Base-by-base conservation (phyloP, 306 rosid species). In the Cercis canadensis region DNA sequence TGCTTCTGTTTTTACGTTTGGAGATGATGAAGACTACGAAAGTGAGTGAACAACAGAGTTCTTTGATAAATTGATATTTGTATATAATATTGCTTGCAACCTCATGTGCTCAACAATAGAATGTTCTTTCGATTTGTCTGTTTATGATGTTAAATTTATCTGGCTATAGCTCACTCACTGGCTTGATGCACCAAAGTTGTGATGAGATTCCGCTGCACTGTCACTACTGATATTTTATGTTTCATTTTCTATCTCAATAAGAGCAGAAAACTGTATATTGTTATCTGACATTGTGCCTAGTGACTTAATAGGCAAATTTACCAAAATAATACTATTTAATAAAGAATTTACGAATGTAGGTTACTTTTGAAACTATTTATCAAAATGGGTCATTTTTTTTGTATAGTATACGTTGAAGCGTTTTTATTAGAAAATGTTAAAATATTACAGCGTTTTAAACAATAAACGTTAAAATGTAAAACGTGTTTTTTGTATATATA, bases 21-120 rank as follows among this genome's bases (percentile, higher is more conserved):
- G 99, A 52, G 97, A 95, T 29, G 99, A 94, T 0, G 99, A 95
- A 65, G 99, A 95, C 81, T 91, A 84, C 5, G 97, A 91, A 78
- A 95, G 96, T 65, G 99, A 92, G 76, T 90, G 80, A 84, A 78
- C 52, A 50, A 19, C 67, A 51, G 46, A n/a, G n/a, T n/a, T 62
- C 46, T 34, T 43, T 39, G 18, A 54, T 52, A 75, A 62, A 47
- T 46, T 10, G 40, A 57, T 43, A 53, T 82, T 39, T 91, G 99
- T 95, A 91, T 81, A 89, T 91, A 87, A 59, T 59, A 78, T 53
- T 82, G 79, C 67, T 68, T 86, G 62, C 75, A 51, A 74, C 67
- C 67, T 68, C 8, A 59, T 18, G 60, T 36, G 70, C 52, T 57
- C 62, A 47, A 45, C 67, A 39, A 43, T 65, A 67, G 44, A 53